A percentile compares a stretch with the other conserved stretches of the same genome.
Evolutionary conservation across 257 asterid species (phyloP).

Genomic region (Fraxinus quadrangulata): DNA sequence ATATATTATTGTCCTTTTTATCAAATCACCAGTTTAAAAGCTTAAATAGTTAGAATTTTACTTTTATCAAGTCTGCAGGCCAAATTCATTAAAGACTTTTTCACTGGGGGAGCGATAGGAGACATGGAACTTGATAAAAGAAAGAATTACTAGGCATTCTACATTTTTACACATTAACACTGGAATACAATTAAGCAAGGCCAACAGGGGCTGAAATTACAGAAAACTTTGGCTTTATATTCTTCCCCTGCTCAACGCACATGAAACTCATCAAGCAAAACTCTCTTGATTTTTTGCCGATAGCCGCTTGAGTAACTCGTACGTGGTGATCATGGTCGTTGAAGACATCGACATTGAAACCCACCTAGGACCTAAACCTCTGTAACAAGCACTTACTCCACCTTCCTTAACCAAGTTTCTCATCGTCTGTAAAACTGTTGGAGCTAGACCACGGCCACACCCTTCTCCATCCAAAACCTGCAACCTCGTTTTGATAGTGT

Average conservation of each 20-base stretch:
- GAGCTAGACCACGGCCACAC: constrained; percentile 36
- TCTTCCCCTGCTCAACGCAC: constrained; percentile 23
- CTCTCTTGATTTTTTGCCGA: constrained; percentile 77
- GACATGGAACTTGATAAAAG: not conserved
- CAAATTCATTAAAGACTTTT: too few relatives aligned
- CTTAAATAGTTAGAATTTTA: too few relatives aligned
- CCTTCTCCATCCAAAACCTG: constrained; percentile 86
- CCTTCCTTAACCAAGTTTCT: constrained; percentile 81
- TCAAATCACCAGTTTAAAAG: too few relatives aligned
- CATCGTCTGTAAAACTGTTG: constrained; percentile 60
- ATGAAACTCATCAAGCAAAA: constrained; percentile 36
- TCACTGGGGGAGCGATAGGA: too few relatives aligned
- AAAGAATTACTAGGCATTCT: constrained; percentile 4
- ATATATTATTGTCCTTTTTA: too few relatives aligned
- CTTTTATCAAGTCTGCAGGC: too few relatives aligned
- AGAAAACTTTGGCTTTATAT: constrained; percentile 29
- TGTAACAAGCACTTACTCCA: constrained; percentile 86
- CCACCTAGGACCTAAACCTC: constrained; percentile 98
- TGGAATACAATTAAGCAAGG: constrained; percentile 28
- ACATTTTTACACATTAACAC: constrained; percentile 40
- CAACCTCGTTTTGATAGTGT: constrained; percentile 84
- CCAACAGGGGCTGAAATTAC: constrained; percentile 17
- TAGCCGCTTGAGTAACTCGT: constrained; percentile 87
- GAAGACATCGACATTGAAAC: constrained; percentile 97
- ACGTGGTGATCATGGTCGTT: constrained; percentile 91